Conservation (phyloP, 148 eudicot genomes). For the Arbutus unedo region DNA sequence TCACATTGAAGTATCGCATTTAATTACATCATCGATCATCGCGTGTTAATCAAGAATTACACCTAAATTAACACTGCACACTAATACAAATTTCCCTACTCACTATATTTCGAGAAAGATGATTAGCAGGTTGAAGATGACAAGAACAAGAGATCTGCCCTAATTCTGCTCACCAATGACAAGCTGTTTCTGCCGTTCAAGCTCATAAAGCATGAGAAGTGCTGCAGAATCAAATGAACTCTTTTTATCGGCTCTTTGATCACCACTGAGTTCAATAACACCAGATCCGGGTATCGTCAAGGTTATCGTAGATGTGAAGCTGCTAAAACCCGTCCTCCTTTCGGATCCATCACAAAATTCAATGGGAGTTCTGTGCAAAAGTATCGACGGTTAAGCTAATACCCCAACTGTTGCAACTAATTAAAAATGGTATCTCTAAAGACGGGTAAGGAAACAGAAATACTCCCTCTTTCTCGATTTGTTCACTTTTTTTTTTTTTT, state of each 20-base stretch:
- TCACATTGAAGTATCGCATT: background rate
- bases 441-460: background rate
- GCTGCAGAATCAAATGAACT: slow-evolving; percentile 84
- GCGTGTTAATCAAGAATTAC: background rate
- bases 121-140: background rate
- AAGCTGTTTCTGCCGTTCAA: slow-evolving; percentile 50
- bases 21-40: background rate
- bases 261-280: slow-evolving; percentile 49
- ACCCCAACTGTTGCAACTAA: background rate
- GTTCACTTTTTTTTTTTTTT: background rate
- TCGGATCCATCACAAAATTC: slow-evolving; percentile 53
- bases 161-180: slow-evolving; percentile 23
- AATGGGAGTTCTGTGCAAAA: slow-evolving; percentile 44
- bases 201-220: slow-evolving; percentile 54
- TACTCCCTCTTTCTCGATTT: background rate
- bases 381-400: background rate
- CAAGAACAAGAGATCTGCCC: background rate
- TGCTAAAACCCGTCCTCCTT: slow-evolving; percentile 42
- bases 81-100: background rate
- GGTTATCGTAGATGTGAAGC: slow-evolving; percentile 52
- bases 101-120: background rate
- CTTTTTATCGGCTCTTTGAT: slow-evolving; percentile 68
- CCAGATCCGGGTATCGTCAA: slow-evolving; percentile 72
- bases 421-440: background rate
- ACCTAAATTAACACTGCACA: background rate